Evolutionary conservation across 345 rosid genomes (phyloP), one percentile per base, ranked within the genome.

Genomic region (Crucihimalaya himalaica): DNA sequence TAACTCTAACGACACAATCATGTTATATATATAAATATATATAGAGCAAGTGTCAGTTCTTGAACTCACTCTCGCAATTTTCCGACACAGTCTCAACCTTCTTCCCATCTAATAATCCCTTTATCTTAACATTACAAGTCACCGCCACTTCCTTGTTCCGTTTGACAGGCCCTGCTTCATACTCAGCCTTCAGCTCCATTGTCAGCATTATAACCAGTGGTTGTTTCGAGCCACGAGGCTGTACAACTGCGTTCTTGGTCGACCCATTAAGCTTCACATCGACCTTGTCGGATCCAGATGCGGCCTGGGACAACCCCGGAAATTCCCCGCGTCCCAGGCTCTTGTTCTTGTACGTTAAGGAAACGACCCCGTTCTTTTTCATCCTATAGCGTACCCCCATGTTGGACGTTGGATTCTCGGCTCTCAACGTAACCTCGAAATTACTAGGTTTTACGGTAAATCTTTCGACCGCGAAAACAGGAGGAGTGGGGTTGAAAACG

Each of bases 61-160:
- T 79, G 67, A 89, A 71, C 37, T 81, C 53, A 35, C 80, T 78
- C 32, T 70, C 70, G 63, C 96, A 88, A 16, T 80, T 37, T 72
- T 86, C 85, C 11, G 86, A 81, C 46, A 80, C 68, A 80, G 89
- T 53, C 31, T 78, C 63, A 46, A 64, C 78, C 23, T 68, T 72
- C 60, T 72, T 84, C 43, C 63, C 40, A 25, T 78, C 84, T 8
- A 58, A 71, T 1, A 77, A 59, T 40, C 80, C 83, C 57, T 71
- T 77, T 37, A 92, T 85, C 70, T 81, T 73, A 54, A 92, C 76
- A 50, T 80, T 68, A 77, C 96, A 89, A 40, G 72, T 73, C 40
- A 86, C 86, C 25, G 7, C 62, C 51, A 75, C 63, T 28, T 81
- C 63, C 62, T 67, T 75, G 68, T 71, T 81, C 34, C 13, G 68